Evolutionary conservation across 2,329 filamentous ascomycete genomes (phyloP).

Genomic region (Hyphodiscus sp.): DNA sequence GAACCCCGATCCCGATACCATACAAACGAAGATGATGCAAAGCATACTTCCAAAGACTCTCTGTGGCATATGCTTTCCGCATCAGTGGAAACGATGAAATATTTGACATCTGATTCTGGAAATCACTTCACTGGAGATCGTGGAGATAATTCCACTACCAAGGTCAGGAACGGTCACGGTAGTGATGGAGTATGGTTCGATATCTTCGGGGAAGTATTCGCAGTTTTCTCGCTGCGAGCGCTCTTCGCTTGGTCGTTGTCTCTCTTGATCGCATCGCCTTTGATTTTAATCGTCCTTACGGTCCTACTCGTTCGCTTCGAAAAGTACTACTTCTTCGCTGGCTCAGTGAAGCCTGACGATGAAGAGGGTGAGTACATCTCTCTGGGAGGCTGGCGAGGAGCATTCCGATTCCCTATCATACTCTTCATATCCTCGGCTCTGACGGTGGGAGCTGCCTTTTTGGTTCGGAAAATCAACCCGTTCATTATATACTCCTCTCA

Average conservation of each 20-base stretch:
- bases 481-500: constrained; percentile 85
- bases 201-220: constrained; percentile 73
- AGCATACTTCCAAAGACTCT: constrained; percentile 63
- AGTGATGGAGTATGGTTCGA: constrained; percentile 88
- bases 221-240: constrained; percentile 70
- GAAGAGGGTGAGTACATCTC: constrained; percentile 55
- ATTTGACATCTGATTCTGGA: constrained; percentile 62
- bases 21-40: constrained; percentile 79
- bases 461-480: constrained; percentile 79
- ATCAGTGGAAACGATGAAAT: constrained; percentile 66
- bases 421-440: constrained; percentile 60
- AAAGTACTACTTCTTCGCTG: constrained; percentile 84
- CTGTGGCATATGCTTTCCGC: constrained; percentile 96
- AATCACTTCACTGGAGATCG: constrained; percentile 57
- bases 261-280: constrained; percentile 70
- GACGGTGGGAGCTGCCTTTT: constrained; percentile 65
- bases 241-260: constrained; percentile 85
- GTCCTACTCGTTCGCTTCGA: constrained; percentile 63
- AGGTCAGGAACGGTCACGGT: constrained; percentile 59
- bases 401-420: constrained; percentile 77
- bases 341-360: constrained; percentile 48
- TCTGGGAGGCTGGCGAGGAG: constrained; percentile 71
- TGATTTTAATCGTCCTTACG: constrained; percentile 64
- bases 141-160: constrained; percentile 48
- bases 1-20: constrained; percentile 82